Percentiles rank a stretch among this genome's conserved stretches.
Conservation (phyloP, 805 yeast genomes). For the Alloascoidea hylecoeti region DNA sequence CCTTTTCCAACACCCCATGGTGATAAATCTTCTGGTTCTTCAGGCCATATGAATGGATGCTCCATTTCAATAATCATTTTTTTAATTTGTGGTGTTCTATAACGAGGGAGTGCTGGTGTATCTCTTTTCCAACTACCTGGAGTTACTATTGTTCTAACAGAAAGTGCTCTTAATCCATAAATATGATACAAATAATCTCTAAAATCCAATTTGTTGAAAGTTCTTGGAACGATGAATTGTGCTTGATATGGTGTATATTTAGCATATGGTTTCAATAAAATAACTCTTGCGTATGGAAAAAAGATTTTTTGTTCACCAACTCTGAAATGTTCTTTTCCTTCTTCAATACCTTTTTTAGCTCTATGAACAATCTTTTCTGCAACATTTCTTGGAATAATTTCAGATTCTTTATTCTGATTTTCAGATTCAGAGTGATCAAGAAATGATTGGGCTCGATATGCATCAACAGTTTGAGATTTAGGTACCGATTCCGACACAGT, state of each 20-base stretch:
- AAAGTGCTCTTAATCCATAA: conserved; percentile 82
- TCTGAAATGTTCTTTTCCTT: conserved; percentile 35
- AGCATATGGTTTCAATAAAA: conserved; percentile 83
- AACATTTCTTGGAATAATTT: conserved; percentile 1
- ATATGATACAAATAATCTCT: conserved; percentile 87
- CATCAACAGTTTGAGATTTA: too few species aligned
- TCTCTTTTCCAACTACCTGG: conserved; percentile 60
- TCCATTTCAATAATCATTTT: conserved; percentile 96
- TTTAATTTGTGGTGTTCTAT: conserved; percentile 69
- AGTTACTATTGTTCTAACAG: conserved; percentile 72
- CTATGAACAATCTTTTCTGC: neutral
- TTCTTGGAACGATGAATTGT: conserved; percentile 84
- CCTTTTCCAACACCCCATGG: conserved; percentile 24
- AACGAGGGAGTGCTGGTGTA: conserved; percentile 46
- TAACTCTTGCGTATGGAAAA: conserved; percentile 77
- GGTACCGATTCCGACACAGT: too few species aligned
- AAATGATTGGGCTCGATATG: too few species aligned
- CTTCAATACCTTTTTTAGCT: conserved; percentile 1
- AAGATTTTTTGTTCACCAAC: conserved; percentile 66
- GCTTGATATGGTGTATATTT: conserved; percentile 96
- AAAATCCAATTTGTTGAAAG: conserved; percentile 86
- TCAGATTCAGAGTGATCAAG: too few species aligned
- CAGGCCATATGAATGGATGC: conserved; percentile 95
- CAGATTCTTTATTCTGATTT: too few species aligned
- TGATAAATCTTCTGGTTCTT: conserved; percentile 29